phyloP scores from a whole-genome alignment of 805 yeast species.

The Debaryomyces tyrocola region DNA sequence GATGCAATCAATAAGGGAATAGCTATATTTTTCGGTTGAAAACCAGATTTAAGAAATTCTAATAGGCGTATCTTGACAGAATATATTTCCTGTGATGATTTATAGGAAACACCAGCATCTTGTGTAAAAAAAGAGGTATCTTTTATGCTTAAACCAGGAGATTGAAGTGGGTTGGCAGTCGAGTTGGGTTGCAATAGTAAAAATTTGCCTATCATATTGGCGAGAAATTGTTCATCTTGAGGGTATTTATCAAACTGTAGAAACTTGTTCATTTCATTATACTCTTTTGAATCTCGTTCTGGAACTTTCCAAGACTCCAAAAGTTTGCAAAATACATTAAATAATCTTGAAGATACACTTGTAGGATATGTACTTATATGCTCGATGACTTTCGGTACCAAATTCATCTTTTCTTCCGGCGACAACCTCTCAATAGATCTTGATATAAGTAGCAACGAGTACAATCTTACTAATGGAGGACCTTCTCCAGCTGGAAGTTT shows the following conservation, averaged over 20 bases:
- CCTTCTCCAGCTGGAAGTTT: slow-evolving; percentile 44
- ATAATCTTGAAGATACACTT: slow-evolving; percentile 54
- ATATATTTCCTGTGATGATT: slow-evolving; percentile 43
- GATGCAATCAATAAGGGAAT: slow-evolving; percentile 63
- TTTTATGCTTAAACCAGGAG: slow-evolving; percentile 62
- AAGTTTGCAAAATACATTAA: slow-evolving; percentile 58
- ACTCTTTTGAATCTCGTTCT: slow-evolving; percentile 45
- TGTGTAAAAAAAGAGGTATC: slow-evolving; percentile 66
- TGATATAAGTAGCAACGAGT: slow-evolving; percentile 64
- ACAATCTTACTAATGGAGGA: slow-evolving; percentile 53
- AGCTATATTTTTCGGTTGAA: slow-evolving; percentile 35
- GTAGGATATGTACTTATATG: slow-evolving; percentile 42
- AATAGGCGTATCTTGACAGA: slow-evolving; percentile 24
- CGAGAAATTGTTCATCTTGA: slow-evolving; percentile 46
- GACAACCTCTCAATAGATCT: slow-evolving; percentile 62
- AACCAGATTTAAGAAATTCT: slow-evolving; percentile 43
- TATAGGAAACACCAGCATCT: slow-evolving; percentile 65
- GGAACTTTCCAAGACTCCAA: slow-evolving; percentile 50
- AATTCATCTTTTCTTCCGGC: slow-evolving; percentile 29
- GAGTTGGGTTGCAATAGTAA: slow-evolving; percentile 53
- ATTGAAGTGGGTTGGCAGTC: slow-evolving; percentile 25
- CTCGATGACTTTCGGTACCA: slow-evolving; percentile 49
- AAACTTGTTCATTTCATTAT: slow-evolving; percentile 28
- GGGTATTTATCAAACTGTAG: slow-evolving; percentile 34
- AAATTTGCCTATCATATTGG: slow-evolving; percentile 52